phyloP scores from a whole-genome alignment of 768 basidiomycete genomes.

The Boletus speciosus region DNA sequence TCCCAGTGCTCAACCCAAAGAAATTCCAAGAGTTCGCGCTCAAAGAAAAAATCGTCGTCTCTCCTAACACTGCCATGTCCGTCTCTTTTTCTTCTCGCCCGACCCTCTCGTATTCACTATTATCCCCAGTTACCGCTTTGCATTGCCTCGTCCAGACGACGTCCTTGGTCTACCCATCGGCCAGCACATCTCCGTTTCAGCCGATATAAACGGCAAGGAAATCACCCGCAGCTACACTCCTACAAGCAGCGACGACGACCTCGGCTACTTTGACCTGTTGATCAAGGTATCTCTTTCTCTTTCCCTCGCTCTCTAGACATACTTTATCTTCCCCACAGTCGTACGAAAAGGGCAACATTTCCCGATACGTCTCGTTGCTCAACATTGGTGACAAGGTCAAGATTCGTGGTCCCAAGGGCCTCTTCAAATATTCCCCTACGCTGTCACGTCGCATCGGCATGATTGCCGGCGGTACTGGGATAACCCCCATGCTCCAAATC shows the following conservation, averaged over 20 bases:
- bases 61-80: constrained; percentile 94
- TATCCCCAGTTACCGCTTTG: constrained; percentile 80
- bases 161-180: constrained; percentile 92
- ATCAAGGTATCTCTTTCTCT: constrained; percentile 67
- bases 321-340: constrained; percentile 45
- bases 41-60: constrained; percentile 74
- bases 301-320: neutral
- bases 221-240: constrained; percentile 94
- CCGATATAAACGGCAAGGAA: constrained; percentile 88
- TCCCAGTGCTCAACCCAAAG: constrained; percentile 68
- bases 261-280: constrained; percentile 91
- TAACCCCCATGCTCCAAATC: constrained; percentile 99
- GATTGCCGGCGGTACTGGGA: constrained; percentile 98
- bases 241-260: constrained; percentile 88
- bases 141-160: constrained; percentile 67
- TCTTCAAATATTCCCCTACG: constrained; percentile 77
- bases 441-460: constrained; percentile 83
- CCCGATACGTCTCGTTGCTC: constrained; percentile 74
- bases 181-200: constrained; percentile 91
- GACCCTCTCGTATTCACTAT: neutral
- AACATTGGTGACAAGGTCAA: constrained; percentile 85
- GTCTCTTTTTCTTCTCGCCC: constrained; percentile 23
- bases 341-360: constrained; percentile 98
- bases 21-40: constrained; percentile 84
- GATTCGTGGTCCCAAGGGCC: constrained; percentile 95